phyloP scores from a whole-genome alignment of 345 rosid genomes.

The Conringia planisiliqua region DNA sequence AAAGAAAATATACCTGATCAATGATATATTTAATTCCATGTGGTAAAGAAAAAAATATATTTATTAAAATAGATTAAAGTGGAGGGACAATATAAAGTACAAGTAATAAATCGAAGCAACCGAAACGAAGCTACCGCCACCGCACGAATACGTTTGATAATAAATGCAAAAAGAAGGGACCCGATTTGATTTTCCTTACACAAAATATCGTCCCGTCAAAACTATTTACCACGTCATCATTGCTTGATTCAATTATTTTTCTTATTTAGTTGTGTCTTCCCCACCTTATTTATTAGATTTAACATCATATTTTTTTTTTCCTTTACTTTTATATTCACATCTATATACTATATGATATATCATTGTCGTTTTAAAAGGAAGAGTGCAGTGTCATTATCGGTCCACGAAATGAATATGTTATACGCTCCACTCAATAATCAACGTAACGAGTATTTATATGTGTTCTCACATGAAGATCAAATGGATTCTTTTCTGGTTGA shows the following conservation, averaged over 20 bases:
- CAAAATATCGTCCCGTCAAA: conserved; percentile 15
- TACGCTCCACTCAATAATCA: background rate
- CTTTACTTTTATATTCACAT: background rate
- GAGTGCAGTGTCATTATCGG: background rate
- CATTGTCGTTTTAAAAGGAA: background rate
- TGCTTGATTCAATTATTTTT: conserved; percentile 26
- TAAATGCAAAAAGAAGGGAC: conserved; percentile 26
- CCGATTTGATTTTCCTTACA: conserved; percentile 28
- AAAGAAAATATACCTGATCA: conserved; percentile 4
- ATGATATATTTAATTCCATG: background rate
- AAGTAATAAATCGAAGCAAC: conserved; percentile 26
- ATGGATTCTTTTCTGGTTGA: background rate
- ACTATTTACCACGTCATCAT: conserved; percentile 11
- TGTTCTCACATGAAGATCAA: conserved; percentile 1
- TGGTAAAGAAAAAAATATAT: background rate
- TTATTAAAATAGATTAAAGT: background rate
- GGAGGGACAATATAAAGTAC: conserved; percentile 31
- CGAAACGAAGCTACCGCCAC: conserved; percentile 33
- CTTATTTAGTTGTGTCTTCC: conserved; percentile 15
- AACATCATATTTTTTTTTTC: conserved; percentile 2
- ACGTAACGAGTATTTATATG: background rate
- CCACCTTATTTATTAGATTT: conserved; percentile 17
- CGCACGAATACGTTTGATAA: conserved; percentile 31
- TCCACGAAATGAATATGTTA: background rate
- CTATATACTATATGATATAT: background rate